These are phyloP conservation scores for Schizosaccharomyces octosporus DNA, from an alignment of 805 yeast species.

Conservation along the genomic window DNA sequence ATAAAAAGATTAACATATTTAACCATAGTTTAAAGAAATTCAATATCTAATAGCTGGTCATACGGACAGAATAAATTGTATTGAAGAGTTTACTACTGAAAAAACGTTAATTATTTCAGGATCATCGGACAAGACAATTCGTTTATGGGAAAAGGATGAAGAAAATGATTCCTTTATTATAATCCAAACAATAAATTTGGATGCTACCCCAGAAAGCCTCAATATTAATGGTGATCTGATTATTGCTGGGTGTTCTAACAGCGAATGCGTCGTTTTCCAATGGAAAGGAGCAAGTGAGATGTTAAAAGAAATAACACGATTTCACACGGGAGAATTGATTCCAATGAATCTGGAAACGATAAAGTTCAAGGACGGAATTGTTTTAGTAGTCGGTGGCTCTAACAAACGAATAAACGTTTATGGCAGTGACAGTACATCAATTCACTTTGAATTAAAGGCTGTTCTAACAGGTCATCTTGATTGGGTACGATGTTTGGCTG, in stretches of 20 bases:
- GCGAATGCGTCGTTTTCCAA: background rate
- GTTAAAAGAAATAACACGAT: background rate
- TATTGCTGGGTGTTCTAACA: background rate
- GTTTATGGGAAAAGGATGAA: background rate
- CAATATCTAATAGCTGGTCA: background rate
- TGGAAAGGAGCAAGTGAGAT: background rate
- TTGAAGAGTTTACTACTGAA: background rate
- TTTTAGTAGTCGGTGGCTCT: background rate
- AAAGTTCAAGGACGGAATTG: background rate
- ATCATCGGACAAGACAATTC: background rate
- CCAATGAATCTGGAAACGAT: background rate
- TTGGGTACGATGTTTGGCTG: conserved; percentile 63
- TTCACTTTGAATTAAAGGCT: conserved; percentile 15
- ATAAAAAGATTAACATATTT: background rate
- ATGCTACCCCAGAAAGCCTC: background rate
- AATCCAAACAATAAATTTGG: background rate
- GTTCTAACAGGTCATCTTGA: conserved; percentile 76
- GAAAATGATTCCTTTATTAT: background rate
- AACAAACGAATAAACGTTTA: background rate
- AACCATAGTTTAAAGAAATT: background rate
- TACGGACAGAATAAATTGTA: background rate
- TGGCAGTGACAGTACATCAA: background rate
- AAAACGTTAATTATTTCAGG: background rate
- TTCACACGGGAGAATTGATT: background rate
- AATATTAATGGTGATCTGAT: background rate